Evolutionary conservation across 176 grass and related monocot genomes (phyloP), one percentile per base, ranked within the genome.

Genomic region (Carex scoparia): DNA sequence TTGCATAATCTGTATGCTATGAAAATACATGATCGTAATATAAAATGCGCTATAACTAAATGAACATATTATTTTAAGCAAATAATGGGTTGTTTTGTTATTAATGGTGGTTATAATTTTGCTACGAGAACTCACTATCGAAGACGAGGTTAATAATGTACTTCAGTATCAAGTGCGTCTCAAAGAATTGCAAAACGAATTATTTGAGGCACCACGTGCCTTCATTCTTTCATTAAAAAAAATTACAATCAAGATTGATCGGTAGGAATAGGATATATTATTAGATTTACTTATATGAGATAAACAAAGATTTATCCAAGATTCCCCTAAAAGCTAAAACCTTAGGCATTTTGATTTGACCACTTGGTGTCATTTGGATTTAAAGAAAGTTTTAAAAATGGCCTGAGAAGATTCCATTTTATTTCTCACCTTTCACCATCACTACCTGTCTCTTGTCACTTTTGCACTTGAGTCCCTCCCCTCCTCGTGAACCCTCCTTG

Each of bases 401-500:
- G 61, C 32, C 81, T 83, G 35, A 54, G 84, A 90, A 88, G 60
- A 84, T 65, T 65, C 79, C 77, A 64, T 67, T 62, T 57, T 10
- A 62, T 85, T 51, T 78, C 51, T 38, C 51, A 72, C 37, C 53
- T 81, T 49, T 87, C 85, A 73, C 35, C 53, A 87, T 82, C 77
- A 71, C 27, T 61, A 18, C 11, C 62, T 80, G 38, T 81, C 30
- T 53, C 73, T 54, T 82, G 0, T 30, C 40, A 83, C 38, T 68
- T 83, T 83, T 83, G n/a, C 80, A 81, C 46, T 80, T 13, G 37
- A 82, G 4, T 51, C 79, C 78, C 55, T 62, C 65, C 79, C 78
- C 55, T 62, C 65, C 91, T 91, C 87, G 91, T 93, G 93, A 92
- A 44, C 35, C 30, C 53, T 31, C 61, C 38, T 62, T 73, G 71